Base-by-base conservation (phyloP, 2,329 filamentous ascomycete genomes). In the Clarireedia monteithiana region DNA sequence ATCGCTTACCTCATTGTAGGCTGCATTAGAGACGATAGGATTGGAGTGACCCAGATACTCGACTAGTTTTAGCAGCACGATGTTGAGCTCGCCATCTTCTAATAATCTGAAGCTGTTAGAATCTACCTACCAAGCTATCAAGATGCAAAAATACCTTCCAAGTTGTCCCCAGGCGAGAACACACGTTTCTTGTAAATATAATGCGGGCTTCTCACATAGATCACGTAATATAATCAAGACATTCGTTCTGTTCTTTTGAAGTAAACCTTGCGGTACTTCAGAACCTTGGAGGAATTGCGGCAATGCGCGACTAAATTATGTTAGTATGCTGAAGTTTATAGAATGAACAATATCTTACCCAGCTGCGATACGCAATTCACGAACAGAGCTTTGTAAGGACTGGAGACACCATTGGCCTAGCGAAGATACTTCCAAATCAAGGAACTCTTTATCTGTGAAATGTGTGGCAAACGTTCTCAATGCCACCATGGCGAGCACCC, bases 11-110 rank as follows among this genome's bases (percentile, higher is more conserved):
- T 96, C 91, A 62, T 88, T 87, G 68, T 91, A 94, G 3, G 92
- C 89, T 60, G 91, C 81, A 4, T 86, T 87, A 53, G 86, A 89
- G 7, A 95, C 77, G 34, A 96, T 80, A 40, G 82, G 81, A 68
- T 95, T 96, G 44, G 81, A 77, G 71, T 94, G 87, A 6, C 92
- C 92, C 7, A 97, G 76, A 67, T 94, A 96, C 57, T 95, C 88
- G 7, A 96, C 77, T 6, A 97, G 78, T 62, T 88, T 85, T 55
- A 95, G 79, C 30, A 99, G 75, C 23, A 94, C 86, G 52, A 96
- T 81, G 63, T 94, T 94, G 55, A 96, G 80, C 68, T 96, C 90
- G 60, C 92, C 84, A 59, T 94, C 89, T 15, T 83, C 80, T 46
- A 88, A 86, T 9, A 86, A 78, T 56, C 83, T 85, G 53, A 15